These are phyloP conservation scores for Paecilomyces variotii DNA, from an alignment of 2,329 filamentous ascomycete genomes.

Conservation along the genomic window DNA sequence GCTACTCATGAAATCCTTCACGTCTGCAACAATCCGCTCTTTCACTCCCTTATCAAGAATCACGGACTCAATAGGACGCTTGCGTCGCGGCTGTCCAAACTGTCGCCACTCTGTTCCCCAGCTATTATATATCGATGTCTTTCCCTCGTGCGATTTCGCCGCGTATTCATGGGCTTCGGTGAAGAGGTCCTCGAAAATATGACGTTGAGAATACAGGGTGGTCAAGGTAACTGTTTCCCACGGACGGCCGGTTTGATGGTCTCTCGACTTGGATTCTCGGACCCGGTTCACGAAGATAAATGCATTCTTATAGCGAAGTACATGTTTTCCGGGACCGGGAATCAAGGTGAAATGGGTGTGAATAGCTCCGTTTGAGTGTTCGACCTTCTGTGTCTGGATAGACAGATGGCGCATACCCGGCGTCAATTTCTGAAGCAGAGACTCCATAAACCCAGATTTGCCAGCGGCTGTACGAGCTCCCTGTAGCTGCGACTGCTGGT, in stretches of 20 bases:
- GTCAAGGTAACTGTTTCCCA: conserved; percentile 93
- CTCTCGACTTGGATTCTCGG: conserved; percentile 71
- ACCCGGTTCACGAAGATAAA: conserved; percentile 83
- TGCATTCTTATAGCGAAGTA: conserved; percentile 76
- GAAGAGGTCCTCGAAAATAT: conserved; percentile 87
- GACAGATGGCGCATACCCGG: conserved; percentile 56
- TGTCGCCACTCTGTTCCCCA: conserved; percentile 76
- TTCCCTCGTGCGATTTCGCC: conserved; percentile 73
- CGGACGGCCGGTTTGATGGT: conserved; percentile 74
- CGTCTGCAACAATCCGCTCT: conserved; percentile 70
- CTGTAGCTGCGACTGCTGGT: conserved; percentile 57
- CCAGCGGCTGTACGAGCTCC: conserved; percentile 41
- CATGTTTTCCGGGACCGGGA: conserved; percentile 81
- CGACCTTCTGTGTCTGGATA: conserved; percentile 56
- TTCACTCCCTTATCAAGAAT: conserved; percentile 77
- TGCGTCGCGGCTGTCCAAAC: conserved; percentile 76
- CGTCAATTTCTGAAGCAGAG: conserved; percentile 49
- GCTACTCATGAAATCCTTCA: conserved; percentile 70
- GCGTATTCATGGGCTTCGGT: conserved; percentile 76
- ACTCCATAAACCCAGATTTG: conserved; percentile 40
- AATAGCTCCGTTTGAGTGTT: conserved; percentile 57
- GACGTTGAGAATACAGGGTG: conserved; percentile 78
- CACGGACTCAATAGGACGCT: conserved; percentile 81
- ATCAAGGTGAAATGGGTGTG: conserved; percentile 80
- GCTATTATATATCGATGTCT: conserved; percentile 84